Conservation (phyloP, 495 filamentous ascomycete species). For the Penicillium antarcticum region DNA sequence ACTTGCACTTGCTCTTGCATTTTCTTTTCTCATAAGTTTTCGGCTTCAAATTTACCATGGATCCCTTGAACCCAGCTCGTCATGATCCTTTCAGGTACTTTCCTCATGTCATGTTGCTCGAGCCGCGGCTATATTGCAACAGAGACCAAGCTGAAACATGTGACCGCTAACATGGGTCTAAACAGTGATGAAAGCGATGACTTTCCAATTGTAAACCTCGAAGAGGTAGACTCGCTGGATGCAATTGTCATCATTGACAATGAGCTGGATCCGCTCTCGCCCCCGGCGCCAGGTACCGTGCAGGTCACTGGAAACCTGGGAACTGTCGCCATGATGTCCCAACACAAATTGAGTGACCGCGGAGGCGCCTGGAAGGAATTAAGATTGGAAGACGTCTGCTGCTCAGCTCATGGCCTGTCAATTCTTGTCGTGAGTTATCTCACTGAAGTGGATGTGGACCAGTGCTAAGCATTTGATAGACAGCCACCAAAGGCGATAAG, state of each 20-base stretch:
- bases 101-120: neutral
- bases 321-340: conserved; percentile 31
- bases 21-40: too few relatives aligned
- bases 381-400: conserved; percentile 56
- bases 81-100: neutral
- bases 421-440: conserved; percentile 45
- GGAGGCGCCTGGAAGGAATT: conserved; percentile 46
- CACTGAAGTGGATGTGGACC: neutral
- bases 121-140: neutral
- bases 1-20: too few relatives aligned
- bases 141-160: neutral
- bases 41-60: neutral
- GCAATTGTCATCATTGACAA: conserved; percentile 53
- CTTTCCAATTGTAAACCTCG: conserved; percentile 14
- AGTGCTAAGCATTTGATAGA: conserved; percentile 27
- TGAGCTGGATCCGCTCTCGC: conserved; percentile 56
- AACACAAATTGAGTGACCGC: conserved; percentile 29
- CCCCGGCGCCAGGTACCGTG: conserved; percentile 46
- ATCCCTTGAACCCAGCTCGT: neutral
- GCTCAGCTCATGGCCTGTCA: conserved; percentile 57
- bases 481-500: conserved; percentile 48
- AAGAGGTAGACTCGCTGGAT: conserved; percentile 48
- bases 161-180: conserved; percentile 1
- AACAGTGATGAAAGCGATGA: conserved; percentile 2
- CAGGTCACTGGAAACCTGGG: conserved; percentile 41